phyloP scores from a whole-genome alignment of 768 basidiomycete genomes.

The Tricholoma matsutake region DNA sequence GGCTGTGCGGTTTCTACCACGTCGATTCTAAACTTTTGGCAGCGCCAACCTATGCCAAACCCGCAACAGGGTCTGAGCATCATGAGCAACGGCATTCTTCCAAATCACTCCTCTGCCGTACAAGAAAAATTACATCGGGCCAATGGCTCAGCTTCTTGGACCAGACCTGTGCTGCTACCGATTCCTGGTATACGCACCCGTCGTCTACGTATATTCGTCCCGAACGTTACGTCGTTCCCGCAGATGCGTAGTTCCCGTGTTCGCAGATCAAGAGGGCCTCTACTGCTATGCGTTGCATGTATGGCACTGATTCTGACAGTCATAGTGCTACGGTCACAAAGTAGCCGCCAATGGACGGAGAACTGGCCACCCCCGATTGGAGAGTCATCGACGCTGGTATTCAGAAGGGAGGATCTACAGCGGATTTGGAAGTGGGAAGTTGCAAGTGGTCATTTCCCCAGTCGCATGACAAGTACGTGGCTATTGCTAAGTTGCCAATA shows the following conservation, averaged over 20 bases:
- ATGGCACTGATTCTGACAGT: constrained; percentile 49
- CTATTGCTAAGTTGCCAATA: constrained; percentile 3
- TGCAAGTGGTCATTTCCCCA: constrained; percentile 85
- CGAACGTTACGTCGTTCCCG: constrained; percentile 48
- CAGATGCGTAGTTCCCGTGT: constrained; percentile 43
- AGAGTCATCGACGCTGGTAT: constrained; percentile 70
- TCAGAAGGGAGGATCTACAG: constrained; percentile 66
- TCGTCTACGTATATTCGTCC: constrained; percentile 55
- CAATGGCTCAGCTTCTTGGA: constrained; percentile 37
- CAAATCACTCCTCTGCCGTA: constrained; percentile 40
- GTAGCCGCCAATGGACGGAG: constrained; percentile 40
- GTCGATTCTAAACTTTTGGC: constrained; percentile 5
- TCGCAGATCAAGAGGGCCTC: constrained; percentile 51
- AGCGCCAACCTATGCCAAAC: constrained; percentile 7
- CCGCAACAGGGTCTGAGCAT: constrained; percentile 13
- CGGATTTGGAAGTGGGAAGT: constrained; percentile 95
- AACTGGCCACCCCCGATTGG: constrained; percentile 32
- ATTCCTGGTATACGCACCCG: constrained; percentile 58
- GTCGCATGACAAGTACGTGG: constrained; percentile 58
- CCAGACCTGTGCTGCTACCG: constrained; percentile 52
- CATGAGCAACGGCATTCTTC: constrained; percentile 35
- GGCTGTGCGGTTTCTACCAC: constrained; percentile 21
- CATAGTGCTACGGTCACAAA: constrained; percentile 41
- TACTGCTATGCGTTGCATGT: constrained; percentile 50
- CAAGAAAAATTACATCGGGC: constrained; percentile 41